Evolutionary conservation across 352 stramenopile species (phyloP).

Genomic region (Globisporangium acanthophoron): DNA sequence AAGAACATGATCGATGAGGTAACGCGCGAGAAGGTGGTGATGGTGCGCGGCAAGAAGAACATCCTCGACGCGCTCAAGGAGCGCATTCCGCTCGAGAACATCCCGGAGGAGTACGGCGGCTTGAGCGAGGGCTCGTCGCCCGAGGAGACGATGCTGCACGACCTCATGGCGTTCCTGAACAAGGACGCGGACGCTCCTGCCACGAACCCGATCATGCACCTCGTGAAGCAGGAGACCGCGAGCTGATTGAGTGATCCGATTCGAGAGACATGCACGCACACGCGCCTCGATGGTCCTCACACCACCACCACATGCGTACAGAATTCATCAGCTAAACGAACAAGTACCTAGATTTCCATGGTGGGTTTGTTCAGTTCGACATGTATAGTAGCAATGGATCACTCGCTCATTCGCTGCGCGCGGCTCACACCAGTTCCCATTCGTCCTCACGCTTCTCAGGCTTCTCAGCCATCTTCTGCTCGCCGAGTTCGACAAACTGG

Average conservation of each 20-base stretch:
- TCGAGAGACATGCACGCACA: too few species aligned
- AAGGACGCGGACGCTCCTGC: conserved; percentile 44
- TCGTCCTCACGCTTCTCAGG: not conserved
- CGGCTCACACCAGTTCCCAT: not conserved
- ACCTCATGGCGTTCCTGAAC: conserved; percentile 73
- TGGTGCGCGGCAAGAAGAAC: conserved; percentile 80
- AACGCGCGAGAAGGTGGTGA: conserved; percentile 92
- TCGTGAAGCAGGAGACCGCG: conserved; percentile 28
- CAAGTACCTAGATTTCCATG: not conserved
- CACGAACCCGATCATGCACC: conserved; percentile 49
- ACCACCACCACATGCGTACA: not conserved
- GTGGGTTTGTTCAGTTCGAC: too few species aligned
- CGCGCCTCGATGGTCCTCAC: not conserved
- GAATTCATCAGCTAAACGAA: not conserved
- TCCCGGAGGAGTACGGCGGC: conserved; percentile 76
- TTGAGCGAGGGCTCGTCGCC: conserved; percentile 50
- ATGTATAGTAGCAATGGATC: too few species aligned
- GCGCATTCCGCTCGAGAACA: conserved; percentile 71
- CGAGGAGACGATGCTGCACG: conserved; percentile 68
- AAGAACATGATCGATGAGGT: conserved; percentile 91
- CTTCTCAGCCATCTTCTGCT: not conserved
- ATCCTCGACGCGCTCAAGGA: conserved; percentile 72
- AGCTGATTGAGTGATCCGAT: not conserved
- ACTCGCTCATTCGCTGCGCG: too few species aligned
- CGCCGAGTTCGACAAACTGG: not conserved